A percentile compares a stretch with the other conserved stretches of the same genome.
Evolutionary conservation across 2,329 filamentous ascomycete genomes (phyloP).

Genomic region (Xylaria arbuscula): DNA sequence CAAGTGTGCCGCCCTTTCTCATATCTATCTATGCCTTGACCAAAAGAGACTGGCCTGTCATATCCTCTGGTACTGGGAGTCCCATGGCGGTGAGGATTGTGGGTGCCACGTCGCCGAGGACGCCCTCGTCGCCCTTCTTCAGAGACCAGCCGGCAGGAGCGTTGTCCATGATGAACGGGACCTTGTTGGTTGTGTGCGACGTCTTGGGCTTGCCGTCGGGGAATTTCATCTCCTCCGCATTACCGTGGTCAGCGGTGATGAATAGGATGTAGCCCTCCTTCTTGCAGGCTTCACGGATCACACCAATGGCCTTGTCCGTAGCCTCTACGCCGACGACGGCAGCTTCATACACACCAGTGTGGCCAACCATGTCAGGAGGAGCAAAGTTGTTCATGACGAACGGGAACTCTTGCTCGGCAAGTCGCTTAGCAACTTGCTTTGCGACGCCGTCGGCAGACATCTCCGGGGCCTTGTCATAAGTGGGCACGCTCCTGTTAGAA

Average conservation of each 20-base stretch:
- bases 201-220: constrained; percentile 96
- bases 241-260: constrained; percentile 96
- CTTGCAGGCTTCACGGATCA: constrained; percentile 93
- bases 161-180: constrained; percentile 98
- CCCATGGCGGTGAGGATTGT: constrained; percentile 93
- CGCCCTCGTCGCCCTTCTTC: constrained; percentile 79
- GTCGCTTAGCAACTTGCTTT: constrained; percentile 87
- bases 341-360: constrained; percentile 97
- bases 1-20: background rate
- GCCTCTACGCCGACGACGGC: constrained; percentile 85
- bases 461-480: constrained; percentile 93
- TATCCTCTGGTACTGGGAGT: constrained; percentile 87
- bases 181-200: constrained; percentile 96
- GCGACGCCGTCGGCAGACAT: constrained; percentile 95
- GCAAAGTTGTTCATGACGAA: constrained; percentile 99
- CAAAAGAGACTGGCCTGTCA: constrained; percentile 88
- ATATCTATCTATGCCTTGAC: constrained; percentile 64
- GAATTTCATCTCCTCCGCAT: constrained; percentile 99
- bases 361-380: constrained; percentile 98
- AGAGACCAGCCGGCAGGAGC: constrained; percentile 89
- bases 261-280: constrained; percentile 93
- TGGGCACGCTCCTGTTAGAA: constrained; percentile 89
- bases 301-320: constrained; percentile 93
- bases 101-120: constrained; percentile 97
- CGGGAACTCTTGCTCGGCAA: constrained; percentile 86